Base-by-base conservation (phyloP, 2,329 filamentous ascomycete species). In the Cladosporium austrohemisphaericum region DNA sequence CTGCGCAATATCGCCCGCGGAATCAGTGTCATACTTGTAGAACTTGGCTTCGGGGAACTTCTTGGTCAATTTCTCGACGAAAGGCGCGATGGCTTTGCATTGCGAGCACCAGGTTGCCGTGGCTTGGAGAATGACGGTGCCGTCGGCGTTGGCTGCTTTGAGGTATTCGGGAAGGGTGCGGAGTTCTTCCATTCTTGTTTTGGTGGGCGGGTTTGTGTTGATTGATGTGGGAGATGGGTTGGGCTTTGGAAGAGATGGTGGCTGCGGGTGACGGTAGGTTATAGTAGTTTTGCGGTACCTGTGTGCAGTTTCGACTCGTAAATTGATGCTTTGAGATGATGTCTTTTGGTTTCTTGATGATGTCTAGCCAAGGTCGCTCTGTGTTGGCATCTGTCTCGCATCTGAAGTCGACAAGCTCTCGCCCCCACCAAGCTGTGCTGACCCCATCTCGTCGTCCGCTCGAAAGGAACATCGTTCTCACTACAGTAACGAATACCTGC, bases 81-180 rank as follows among this genome's bases (percentile, higher is more conserved):
- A 60, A 2, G 63, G 63, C 8, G 54, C 55, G 18, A 65, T 65
- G 29, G 62, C 62, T 53, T 65, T 65, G 52, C 63, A 64, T 48
- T 63, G 38, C 19, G 51, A 49, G 49, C 61, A 63, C 60, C 60
- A 63, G 18, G 53, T 53, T 8, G 57, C 55, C n/a, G 58, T 59
- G 16, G 59, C 63, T 55, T 65, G 60, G 18, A 65, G 54, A 41
- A 65, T 53, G 19, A 55, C 54, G 18, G 57, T 49, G 40, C 63
- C 63, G 48, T 62, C 59, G 14, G 59, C 55, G 37, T 62, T 47
- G 45, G 54, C 55, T n/a, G 61, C 63, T 50, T 61, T 60, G 47
- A 63, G 53, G 51, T 63, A 65, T n/a, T 55, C 52, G 20, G 55
- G 54, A n/a, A 58, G 52, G 29, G 58, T 57, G 37, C 50, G 58